Percentiles rank a stretch among this genome's conserved stretches.
These are phyloP conservation scores for Croton setiger DNA, from an alignment of 441 rosid genomes.

Conservation along the genomic window DNA sequence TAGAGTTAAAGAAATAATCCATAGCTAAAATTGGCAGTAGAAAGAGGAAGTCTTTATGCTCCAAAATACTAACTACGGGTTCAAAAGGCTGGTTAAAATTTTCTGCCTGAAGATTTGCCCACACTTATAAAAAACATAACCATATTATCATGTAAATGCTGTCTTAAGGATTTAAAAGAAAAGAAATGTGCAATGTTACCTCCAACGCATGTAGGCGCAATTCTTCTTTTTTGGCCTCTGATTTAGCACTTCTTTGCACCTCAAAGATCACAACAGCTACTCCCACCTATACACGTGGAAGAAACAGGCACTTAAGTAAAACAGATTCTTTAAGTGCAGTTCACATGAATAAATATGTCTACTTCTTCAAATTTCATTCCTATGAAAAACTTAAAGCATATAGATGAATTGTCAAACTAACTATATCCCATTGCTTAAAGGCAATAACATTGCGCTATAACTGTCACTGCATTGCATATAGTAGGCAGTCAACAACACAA, in stretches of 20 bases:
- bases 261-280: slow-evolving; percentile 76
- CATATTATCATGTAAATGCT: background rate
- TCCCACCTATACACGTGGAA: slow-evolving; percentile 45
- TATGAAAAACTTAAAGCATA: background rate
- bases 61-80: background rate
- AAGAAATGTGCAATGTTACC: slow-evolving; percentile 34
- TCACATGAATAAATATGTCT: background rate
- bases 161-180: slow-evolving; percentile 1
- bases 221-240: slow-evolving; percentile 92
- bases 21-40: background rate
- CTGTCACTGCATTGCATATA: background rate
- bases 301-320: background rate
- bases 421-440: background rate
- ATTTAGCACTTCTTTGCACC: slow-evolving; percentile 87
- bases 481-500: background rate
- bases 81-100: slow-evolving; percentile 5
- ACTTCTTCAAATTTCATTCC: background rate
- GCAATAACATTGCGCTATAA: background rate
- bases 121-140: background rate
- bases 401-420: background rate
- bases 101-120: background rate
- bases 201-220: slow-evolving; percentile 64
- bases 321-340: background rate
- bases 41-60: background rate
- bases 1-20: background rate